A percentile compares a stretch with the other conserved stretches of the same genome.
Evolutionary conservation across 331 rosid genomes (phyloP).

Genomic region (Dryas integrifolia): DNA sequence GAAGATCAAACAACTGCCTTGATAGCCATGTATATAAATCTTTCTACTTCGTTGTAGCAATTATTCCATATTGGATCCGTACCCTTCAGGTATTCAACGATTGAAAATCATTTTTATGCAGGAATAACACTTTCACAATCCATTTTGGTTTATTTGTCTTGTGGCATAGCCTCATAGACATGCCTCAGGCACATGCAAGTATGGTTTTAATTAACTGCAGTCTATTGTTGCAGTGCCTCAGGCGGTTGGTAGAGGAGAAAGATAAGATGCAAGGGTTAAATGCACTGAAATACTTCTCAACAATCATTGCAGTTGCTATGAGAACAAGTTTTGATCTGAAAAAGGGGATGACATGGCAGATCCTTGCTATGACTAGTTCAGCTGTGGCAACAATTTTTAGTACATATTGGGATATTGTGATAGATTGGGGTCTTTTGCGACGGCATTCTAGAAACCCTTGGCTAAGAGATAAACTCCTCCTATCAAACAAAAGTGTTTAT

Average conservation of each 20-base stretch:
- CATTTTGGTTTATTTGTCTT: not conserved
- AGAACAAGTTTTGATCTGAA: constrained; percentile 52
- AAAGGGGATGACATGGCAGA: constrained; percentile 34
- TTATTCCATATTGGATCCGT: constrained; percentile 76
- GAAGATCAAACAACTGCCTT: constrained; percentile 56
- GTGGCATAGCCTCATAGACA: not conserved
- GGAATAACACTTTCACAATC: not conserved
- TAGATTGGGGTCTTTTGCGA: constrained; percentile 71
- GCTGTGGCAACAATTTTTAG: constrained; percentile 48
- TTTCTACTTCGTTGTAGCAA: constrained; percentile 60
- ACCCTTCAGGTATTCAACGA: constrained; percentile 50
- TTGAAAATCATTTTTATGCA: not conserved
- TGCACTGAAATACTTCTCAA: constrained; percentile 59
- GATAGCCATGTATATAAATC: constrained; percentile 39
- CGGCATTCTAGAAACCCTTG: constrained; percentile 63
- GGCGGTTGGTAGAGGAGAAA: constrained; percentile 65
- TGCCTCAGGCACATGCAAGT: not conserved
- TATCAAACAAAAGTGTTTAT: constrained; percentile 52
- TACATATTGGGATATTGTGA: constrained; percentile 73
- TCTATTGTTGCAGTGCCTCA: constrained; percentile 45
- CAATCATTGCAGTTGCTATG: constrained; percentile 56
- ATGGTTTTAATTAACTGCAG: constrained; percentile 28
- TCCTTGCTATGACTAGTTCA: constrained; percentile 56
- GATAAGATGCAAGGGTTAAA: constrained; percentile 50
- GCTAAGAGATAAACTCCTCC: constrained; percentile 70